Percentiles rank a stretch among this genome's conserved stretches.
Conservation (phyloP, 108 stramenopile genomes). For the Nitzschia palea region DNA sequence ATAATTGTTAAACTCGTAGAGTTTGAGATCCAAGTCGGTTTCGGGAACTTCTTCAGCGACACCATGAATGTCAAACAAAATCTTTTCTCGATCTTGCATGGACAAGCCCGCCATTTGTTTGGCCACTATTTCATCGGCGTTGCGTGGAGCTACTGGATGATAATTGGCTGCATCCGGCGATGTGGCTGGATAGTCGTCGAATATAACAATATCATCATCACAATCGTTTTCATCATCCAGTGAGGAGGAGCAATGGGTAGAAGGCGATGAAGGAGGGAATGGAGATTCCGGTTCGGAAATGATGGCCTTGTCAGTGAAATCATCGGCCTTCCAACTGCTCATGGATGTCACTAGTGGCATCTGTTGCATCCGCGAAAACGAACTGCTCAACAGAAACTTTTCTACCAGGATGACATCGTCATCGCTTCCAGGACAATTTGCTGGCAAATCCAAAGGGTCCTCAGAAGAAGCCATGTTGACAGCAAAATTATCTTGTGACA, state of each 20-base stretch:
- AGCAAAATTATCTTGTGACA: too few relatives aligned
- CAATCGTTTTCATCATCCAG: neutral
- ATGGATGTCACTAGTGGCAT: too few relatives aligned
- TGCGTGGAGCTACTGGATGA: neutral
- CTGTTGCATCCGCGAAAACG: too few relatives aligned
- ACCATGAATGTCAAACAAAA: constrained; percentile 23
- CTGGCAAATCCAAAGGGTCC: too few relatives aligned
- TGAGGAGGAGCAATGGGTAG: neutral
- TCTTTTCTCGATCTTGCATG: constrained; percentile 27
- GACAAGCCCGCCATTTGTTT: constrained; percentile 19
- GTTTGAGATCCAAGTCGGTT: neutral
- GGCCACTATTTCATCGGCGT: constrained; percentile 22
- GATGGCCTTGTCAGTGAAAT: too few relatives aligned
- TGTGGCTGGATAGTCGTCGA: neutral
- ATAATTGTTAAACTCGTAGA: neutral
- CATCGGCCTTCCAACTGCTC: too few relatives aligned
- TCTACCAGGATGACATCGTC: too few relatives aligned
- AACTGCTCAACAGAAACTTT: too few relatives aligned
- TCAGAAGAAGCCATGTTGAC: too few relatives aligned
- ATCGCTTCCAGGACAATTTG: too few relatives aligned
- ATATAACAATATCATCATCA: neutral
- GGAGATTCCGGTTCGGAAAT: too few relatives aligned
- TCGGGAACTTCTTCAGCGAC: constrained; percentile 12
- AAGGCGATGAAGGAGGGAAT: constrained; percentile 8
- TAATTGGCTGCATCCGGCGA: neutral